These are phyloP conservation scores for Mollisia scopiformis DNA, from an alignment of 2,329 filamentous ascomycete species.

Conservation along the genomic window DNA sequence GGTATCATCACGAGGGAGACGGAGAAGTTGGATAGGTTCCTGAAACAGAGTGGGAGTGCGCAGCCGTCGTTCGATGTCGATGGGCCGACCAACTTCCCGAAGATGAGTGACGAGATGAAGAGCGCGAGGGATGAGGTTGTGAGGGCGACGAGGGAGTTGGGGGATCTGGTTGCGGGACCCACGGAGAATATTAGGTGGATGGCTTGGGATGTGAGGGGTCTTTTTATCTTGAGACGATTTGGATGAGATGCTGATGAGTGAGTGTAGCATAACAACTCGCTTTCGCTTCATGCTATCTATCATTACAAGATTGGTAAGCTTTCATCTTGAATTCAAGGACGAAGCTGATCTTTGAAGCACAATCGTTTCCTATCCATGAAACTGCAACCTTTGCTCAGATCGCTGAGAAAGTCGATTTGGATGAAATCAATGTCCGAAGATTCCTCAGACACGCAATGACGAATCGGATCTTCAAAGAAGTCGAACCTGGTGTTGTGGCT, in stretches of 20 bases:
- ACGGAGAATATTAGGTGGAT: constrained; percentile 55
- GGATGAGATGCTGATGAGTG: constrained; percentile 17
- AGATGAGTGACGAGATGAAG: constrained; percentile 49
- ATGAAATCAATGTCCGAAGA: constrained; percentile 53
- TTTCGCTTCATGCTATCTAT: constrained; percentile 54
- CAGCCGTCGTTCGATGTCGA: constrained; percentile 50
- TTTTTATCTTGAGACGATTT: constrained; percentile 4
- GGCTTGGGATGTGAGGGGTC: constrained; percentile 55
- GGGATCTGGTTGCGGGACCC: constrained; percentile 51
- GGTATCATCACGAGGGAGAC: constrained; percentile 51
- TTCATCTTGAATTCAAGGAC: neutral
- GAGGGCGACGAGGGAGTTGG: constrained; percentile 51
- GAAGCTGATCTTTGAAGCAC: constrained; percentile 20
- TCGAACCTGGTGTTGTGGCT: constrained; percentile 50
- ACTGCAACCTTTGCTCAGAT: constrained; percentile 51
- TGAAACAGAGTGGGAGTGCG: constrained; percentile 45
- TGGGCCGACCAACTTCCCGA: constrained; percentile 49
- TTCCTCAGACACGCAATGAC: constrained; percentile 61
- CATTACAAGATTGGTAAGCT: constrained; percentile 51
- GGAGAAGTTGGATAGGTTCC: constrained; percentile 51
- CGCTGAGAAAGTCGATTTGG: constrained; percentile 47
- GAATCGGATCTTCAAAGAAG: constrained; percentile 57
- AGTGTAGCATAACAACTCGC: constrained; percentile 50
- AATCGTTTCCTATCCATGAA: constrained; percentile 51
- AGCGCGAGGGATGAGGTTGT: constrained; percentile 50